Evolutionary conservation across 2,329 filamentous ascomycete species (phyloP), one percentile per base, ranked within the genome.

Genomic region (Cadophora gregata): DNA sequence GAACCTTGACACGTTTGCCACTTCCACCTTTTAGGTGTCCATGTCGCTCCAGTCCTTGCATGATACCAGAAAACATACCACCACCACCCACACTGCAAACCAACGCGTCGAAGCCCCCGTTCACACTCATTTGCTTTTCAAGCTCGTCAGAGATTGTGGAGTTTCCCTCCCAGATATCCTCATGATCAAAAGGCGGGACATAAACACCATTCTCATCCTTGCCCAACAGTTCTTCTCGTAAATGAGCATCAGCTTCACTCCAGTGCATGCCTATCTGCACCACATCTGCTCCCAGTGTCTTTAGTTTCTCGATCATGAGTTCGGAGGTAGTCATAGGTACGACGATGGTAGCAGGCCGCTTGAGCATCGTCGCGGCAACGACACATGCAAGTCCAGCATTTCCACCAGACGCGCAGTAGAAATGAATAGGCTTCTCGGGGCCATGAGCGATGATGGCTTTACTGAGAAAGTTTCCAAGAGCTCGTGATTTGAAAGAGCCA

Each of bases 341-440:
- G 33, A 93, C 90, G 67, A 97, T 90, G 4, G 92, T 95, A 77
- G 88, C 89, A 1, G 87, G 88, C 38, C 86, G 84, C 8, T 83
- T 80, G 7, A 96, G 83, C 2, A 86, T 82, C 29, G 82, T 81
- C 10, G 92, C 90, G 1, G 93, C 90, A 55, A 88, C 89, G n/a
- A 92, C 91, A 74, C 91, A 93, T 1, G 93, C 93, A 3, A 97
- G 86, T 1, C 93, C 93, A 1, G 93, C 93, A 76, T 97, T 97
- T 65, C 93, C 93, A 66, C 92, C 93, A 1, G 88, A 92, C 16
- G 90, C 91, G 75, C 86, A 90, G 81, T 92, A 96, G 84, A 96
- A 95, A 81, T 92, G 91, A 4, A 84, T 45, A 19, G 71, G 66
- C 50, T 68, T 69, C 7, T 21, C 16, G 29, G 67, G 51, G 14